These are phyloP conservation scores for Dactylonectria macrodidyma DNA, from an alignment of 2,329 filamentous ascomycete species.

Conservation along the genomic window DNA sequence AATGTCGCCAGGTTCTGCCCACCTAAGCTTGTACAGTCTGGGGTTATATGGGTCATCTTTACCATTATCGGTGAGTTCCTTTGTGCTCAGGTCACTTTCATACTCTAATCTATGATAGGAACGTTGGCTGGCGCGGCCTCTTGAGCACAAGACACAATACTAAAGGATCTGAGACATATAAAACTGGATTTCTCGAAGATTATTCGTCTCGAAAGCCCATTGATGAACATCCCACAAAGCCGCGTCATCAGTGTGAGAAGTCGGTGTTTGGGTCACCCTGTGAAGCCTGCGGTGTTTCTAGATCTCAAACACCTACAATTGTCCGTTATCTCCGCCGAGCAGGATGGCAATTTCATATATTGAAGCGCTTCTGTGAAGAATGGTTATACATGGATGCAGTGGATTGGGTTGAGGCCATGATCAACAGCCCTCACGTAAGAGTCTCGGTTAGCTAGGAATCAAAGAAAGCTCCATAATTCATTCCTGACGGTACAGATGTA, in stretches of 20 bases:
- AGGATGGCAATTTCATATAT: not conserved
- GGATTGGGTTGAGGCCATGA: not conserved
- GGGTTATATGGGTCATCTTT: constrained; percentile 31
- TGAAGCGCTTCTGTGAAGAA: no score
- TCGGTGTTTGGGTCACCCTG: not conserved
- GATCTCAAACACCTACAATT: not conserved
- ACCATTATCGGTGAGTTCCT: constrained; percentile 22
- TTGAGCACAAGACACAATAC: constrained; percentile 12
- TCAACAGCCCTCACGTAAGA: not conserved
- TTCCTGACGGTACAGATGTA: not conserved
- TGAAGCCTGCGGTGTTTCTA: not conserved
- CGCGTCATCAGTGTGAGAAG: not conserved
- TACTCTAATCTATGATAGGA: constrained; percentile 25
- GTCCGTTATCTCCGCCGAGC: not conserved
- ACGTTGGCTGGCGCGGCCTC: constrained; percentile 35
- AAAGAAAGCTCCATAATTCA: not conserved
- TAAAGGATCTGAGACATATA: not conserved
- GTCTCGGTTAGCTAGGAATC: not conserved
- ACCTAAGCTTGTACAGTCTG: constrained; percentile 29
- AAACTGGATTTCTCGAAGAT: not conserved
- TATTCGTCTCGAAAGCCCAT: no score
- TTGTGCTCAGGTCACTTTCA: not conserved
- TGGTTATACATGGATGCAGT: not conserved
- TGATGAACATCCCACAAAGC: no score
- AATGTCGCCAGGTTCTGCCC: constrained; percentile 29